Evolutionary conservation across 768 basidiomycete species (phyloP).

Genomic region (Boletales sp.): DNA sequence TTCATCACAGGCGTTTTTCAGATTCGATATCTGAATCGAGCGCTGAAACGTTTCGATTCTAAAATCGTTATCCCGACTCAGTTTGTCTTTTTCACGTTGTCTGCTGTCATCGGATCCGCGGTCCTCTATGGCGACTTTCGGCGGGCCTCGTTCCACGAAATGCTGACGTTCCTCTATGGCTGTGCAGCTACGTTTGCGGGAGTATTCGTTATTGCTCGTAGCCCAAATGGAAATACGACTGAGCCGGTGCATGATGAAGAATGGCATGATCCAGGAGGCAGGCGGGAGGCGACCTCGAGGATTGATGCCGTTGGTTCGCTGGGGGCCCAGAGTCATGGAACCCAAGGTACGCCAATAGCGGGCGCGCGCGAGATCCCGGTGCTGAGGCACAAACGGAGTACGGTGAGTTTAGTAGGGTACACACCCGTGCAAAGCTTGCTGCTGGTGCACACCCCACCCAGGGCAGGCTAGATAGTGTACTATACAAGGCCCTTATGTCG

Average conservation of each 20-base stretch:
- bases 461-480: conserved; percentile 18
- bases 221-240: conserved; percentile 33
- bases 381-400: conserved; percentile 51
- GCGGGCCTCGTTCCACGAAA: conserved; percentile 73
- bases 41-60: conserved; percentile 89
- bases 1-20: conserved; percentile 75
- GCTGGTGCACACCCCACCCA: conserved; percentile 62
- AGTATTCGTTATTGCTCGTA: conserved; percentile 83
- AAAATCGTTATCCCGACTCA: conserved; percentile 95
- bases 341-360: conserved; percentile 46
- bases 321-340: conserved; percentile 31
- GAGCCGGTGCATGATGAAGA: conserved; percentile 30
- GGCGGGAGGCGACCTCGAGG: conserved; percentile 27
- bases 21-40: conserved; percentile 79
- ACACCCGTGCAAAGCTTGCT: conserved; percentile 77
- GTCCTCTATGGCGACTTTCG: conserved; percentile 94
- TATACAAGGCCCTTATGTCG: no score
- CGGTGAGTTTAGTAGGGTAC: conserved; percentile 61
- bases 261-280: conserved; percentile 30
- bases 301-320: conserved; percentile 21
- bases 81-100: conserved; percentile 92
- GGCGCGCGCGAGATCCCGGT: conserved; percentile 42
- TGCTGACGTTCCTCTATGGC: conserved; percentile 83
- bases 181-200: conserved; percentile 87
- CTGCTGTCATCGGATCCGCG: conserved; percentile 88